Percentiles rank a stretch among this genome's conserved stretches.
phyloP scores from a whole-genome alignment of 116 monocot species.

The Posidonia oceanica region DNA sequence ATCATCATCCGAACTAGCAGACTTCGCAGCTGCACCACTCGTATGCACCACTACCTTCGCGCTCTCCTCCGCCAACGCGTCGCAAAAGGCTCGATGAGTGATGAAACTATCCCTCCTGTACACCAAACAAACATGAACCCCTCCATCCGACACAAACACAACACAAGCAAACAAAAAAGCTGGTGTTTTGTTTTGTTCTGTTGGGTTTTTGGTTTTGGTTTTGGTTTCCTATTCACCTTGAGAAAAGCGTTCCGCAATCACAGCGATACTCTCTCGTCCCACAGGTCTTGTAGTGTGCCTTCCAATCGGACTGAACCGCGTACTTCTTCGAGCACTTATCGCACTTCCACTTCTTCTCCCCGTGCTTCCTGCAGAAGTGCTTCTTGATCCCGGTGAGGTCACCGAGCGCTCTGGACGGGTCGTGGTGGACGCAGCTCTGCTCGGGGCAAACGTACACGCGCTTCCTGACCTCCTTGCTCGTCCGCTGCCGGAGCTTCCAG shows the following conservation, averaged over 20 bases:
- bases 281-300: conserved; percentile 81
- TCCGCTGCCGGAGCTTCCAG: conserved; percentile 79
- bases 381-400: conserved; percentile 89
- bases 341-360: conserved; percentile 97
- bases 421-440: conserved; percentile 70
- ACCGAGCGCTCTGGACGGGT: conserved; percentile 71
- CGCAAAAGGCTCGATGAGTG: conserved; percentile 16
- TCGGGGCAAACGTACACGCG: conserved; percentile 74
- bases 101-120: conserved; percentile 15
- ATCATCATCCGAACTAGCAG: conserved; percentile 1
- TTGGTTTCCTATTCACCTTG: conserved; percentile 24
- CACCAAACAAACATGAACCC: background rate
- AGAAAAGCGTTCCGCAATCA: conserved; percentile 91
- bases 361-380: conserved; percentile 86
- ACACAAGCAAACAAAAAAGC: no score
- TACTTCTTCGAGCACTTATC: conserved; percentile 94
- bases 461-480: conserved; percentile 58
- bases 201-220: no score
- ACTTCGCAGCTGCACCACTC: background rate
- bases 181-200: no score
- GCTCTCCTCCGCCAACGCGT: conserved; percentile 12
- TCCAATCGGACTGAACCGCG: conserved; percentile 94
- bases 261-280: conserved; percentile 86
- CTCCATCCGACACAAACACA: background rate
- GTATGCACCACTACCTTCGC: background rate